phyloP scores from a whole-genome alignment of 257 asterid genomes.

The Ocimum tenuiflorum region DNA sequence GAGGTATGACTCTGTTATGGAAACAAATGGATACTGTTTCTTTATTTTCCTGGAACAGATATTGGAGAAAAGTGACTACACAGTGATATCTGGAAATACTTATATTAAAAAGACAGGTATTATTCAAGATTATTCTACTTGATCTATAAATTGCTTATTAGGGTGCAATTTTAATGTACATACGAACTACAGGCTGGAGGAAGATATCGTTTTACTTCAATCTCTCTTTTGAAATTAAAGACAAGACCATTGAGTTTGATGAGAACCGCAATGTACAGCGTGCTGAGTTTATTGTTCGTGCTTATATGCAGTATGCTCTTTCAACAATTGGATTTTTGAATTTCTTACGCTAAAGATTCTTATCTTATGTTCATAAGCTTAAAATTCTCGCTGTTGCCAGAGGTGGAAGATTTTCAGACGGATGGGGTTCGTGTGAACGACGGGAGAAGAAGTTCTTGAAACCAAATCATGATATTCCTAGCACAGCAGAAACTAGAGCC shows the following conservation, averaged over 20 bases:
- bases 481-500: conserved; percentile 99
- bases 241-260: conserved; percentile 88
- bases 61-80: conserved; percentile 84
- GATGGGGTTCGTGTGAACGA: conserved; percentile 97
- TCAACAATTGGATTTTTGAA: background rate
- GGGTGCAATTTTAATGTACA: conserved; percentile 4
- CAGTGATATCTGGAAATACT: conserved; percentile 63
- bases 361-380: conserved; percentile 3
- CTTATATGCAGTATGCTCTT: conserved; percentile 79
- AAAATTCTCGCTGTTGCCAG: no score
- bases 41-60: conserved; percentile 47
- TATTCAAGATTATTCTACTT: background rate
- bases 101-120: conserved; percentile 77
- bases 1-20: conserved; percentile 18
- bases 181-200: conserved; percentile 72
- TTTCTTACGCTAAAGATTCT: background rate
- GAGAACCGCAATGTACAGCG: conserved; percentile 80
- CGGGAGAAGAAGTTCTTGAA: conserved; percentile 81
- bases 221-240: conserved; percentile 82
- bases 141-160: conserved; percentile 5
- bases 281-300: conserved; percentile 88
- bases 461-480: conserved; percentile 93
- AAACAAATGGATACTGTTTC: background rate
- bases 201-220: conserved; percentile 98
- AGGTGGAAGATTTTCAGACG: conserved; percentile 94